These are phyloP conservation scores for Globisporangium solare DNA, from an alignment of 352 stramenopile genomes.

Conservation along the genomic window DNA sequence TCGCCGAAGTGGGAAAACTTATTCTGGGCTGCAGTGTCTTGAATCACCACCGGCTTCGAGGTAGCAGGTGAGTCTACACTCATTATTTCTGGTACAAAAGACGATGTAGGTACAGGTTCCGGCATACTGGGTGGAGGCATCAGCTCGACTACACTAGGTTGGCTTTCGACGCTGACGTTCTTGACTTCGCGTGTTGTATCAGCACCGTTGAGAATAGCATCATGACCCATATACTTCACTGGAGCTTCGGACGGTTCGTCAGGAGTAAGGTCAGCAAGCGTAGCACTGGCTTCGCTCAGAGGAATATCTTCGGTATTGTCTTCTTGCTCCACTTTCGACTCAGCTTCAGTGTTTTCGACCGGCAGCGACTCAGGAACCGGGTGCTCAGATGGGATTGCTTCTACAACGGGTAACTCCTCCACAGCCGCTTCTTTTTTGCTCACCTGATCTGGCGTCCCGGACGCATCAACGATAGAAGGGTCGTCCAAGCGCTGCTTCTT, in stretches of 20 bases:
- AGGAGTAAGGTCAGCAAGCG: slow-evolving; percentile 11
- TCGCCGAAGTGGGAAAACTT: slow-evolving; percentile 11
- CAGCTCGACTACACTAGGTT: background rate
- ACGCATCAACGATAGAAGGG: slow-evolving; percentile 2
- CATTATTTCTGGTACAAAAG: slow-evolving; percentile 5
- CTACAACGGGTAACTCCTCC: background rate
- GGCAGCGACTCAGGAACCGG: background rate
- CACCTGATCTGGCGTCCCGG: background rate
- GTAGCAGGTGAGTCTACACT: background rate
- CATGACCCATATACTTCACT: slow-evolving; percentile 8
- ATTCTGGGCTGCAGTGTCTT: slow-evolving; percentile 6
- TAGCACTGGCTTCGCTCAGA: slow-evolving; percentile 14
- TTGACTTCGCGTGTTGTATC: background rate
- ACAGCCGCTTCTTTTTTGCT: slow-evolving; percentile 1
- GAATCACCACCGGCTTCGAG: background rate
- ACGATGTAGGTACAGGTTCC: background rate
- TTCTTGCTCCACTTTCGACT: background rate
- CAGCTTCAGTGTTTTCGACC: background rate
- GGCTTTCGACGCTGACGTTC: background rate
- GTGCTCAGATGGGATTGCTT: background rate
- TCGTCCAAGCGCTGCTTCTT: slow-evolving; percentile 34
- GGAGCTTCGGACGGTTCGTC: slow-evolving; percentile 4
- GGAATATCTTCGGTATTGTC: slow-evolving; percentile 9
- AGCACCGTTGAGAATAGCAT: slow-evolving; percentile 7
- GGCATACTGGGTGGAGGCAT: background rate